Conservation (phyloP, 306 rosid species). For the Clitoria ternatea region DNA sequence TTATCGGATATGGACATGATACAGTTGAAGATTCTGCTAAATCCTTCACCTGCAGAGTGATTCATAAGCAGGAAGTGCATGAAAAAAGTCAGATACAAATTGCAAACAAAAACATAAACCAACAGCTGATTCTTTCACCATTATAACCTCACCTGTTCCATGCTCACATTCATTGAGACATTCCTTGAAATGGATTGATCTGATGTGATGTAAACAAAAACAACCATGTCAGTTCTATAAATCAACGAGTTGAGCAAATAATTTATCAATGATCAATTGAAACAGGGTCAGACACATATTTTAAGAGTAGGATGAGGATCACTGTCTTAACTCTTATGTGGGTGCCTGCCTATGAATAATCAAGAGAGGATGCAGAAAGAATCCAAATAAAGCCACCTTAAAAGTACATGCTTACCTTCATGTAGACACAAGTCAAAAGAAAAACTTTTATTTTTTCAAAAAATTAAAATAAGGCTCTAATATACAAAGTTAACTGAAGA, state of each 20-base stretch:
- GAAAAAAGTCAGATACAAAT: constrained; percentile 18
- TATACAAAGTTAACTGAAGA: background rate
- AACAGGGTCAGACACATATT: background rate
- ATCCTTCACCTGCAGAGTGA: constrained; percentile 49
- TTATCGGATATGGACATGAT: constrained; percentile 53
- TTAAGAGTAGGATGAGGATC: background rate
- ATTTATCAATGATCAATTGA: background rate
- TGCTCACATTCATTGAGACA: constrained; percentile 50
- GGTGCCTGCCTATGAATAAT: background rate
- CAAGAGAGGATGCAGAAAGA: background rate
- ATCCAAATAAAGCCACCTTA: background rate
- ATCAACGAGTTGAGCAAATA: constrained; percentile 9
- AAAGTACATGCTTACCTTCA: background rate
- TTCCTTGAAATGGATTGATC: constrained; percentile 63
- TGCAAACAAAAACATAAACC: background rate
- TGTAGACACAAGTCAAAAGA: background rate
- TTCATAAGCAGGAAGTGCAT: constrained; percentile 2
- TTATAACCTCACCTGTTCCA: constrained; percentile 56
- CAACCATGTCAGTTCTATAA: constrained; percentile 21
- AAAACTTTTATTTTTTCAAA: background rate
- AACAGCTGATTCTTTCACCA: constrained; percentile 9
- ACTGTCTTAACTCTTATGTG: too few relatives aligned
- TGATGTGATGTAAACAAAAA: constrained; percentile 38
- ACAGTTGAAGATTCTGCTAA: constrained; percentile 39
- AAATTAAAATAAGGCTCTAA: background rate